Base-by-base conservation (phyloP, 176 grass and related monocot genomes). In the Juncus effusus region DNA sequence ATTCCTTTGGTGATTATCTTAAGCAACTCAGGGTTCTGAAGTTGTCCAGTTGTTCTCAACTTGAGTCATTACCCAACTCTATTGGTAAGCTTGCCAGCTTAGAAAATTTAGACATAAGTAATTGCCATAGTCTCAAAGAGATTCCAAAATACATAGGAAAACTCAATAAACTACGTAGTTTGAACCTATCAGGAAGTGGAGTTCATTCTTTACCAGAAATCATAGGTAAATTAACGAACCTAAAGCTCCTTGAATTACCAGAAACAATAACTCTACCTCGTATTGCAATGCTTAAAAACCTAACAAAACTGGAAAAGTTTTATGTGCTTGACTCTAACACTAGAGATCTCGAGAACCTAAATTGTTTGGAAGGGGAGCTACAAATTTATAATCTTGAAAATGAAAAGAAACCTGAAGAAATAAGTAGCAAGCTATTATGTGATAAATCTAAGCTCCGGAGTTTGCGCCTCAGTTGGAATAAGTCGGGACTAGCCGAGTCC, bases 401-500 rank as follows among this genome's bases (percentile, higher is more conserved):
- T 59, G 71, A 47, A 10, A 3, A 60, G 16, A 74, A 16, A 45
- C 13, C 59, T 50, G 9, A 62, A 40, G 55, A 74, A 10, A 2
- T 54, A 41, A 39, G 61, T 50, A 39, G 36, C 3, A 56, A 16
- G 8, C 45, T 60, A 36, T 74, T 74, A 53, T 74, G 58, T 36
- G 37, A 62, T 59, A 62, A 62, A 16, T 41, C 53, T 4, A 62
- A 44, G 13, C 40, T 74, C n/a, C 59, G 19, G 2, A 41, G 42
- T 45, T 74, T 74, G 56, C 10, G 13, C 45, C 59, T 74, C 41
- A 56, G 45, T 59, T 74, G 71, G 71, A 63, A 19, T n/a, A 11
- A 53, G 47, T 49, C 19, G 47, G 60, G 52, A 28, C 60, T 61
- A 42, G 19, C 41, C 15, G 5, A 13, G 7, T 62, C 5, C 1